Evolutionary conservation across 495 filamentous ascomycete species (phyloP).

Genomic region (Annulohypoxylon moriforme): DNA sequence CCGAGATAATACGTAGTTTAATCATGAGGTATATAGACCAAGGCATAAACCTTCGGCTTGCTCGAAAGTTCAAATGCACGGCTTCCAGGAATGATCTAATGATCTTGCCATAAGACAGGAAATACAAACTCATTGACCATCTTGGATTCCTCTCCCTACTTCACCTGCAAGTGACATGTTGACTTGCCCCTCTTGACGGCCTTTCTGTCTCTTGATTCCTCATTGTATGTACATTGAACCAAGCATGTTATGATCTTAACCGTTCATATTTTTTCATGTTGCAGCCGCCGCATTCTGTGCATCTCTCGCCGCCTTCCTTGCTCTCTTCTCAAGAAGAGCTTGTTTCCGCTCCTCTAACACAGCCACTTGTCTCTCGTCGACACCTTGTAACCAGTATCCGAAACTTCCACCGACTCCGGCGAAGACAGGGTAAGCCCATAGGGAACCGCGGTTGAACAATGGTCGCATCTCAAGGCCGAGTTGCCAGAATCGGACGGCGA

Average conservation of each 20-base stretch:
- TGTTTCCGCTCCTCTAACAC: slow-evolving; percentile 80
- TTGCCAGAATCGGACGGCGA: slow-evolving; percentile 92
- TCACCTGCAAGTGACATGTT: slow-evolving; percentile 19
- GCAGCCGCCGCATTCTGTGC: slow-evolving; percentile 48
- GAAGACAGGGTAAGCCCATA: slow-evolving; percentile 94
- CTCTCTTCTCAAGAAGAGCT: slow-evolving; percentile 86
- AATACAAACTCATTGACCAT: slow-evolving; percentile 24
- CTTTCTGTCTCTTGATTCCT: slow-evolving; percentile 22
- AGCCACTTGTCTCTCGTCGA: slow-evolving; percentile 80
- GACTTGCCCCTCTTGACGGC: slow-evolving; percentile 19
- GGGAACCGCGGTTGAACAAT: slow-evolving; percentile 77
- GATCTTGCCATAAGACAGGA: not conserved
- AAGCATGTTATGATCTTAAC: not conserved
- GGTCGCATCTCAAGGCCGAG: slow-evolving; percentile 99
- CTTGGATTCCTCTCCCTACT: not conserved
- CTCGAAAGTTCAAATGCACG: not conserved
- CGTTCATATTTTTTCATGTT: slow-evolving; percentile 27
- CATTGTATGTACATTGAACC: slow-evolving; percentile 40
- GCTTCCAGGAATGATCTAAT: slow-evolving; percentile 14
- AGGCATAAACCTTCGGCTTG: not conserved
- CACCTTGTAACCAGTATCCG: slow-evolving; percentile 93
- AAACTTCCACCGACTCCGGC: slow-evolving; percentile 86
- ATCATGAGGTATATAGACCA: slow-evolving; percentile 22
- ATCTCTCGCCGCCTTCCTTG: slow-evolving; percentile 74
- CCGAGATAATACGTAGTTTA: slow-evolving; percentile 20